Conservation (phyloP, 495 filamentous ascomycete species). For the Aspergillus olivimuriae region DNA sequence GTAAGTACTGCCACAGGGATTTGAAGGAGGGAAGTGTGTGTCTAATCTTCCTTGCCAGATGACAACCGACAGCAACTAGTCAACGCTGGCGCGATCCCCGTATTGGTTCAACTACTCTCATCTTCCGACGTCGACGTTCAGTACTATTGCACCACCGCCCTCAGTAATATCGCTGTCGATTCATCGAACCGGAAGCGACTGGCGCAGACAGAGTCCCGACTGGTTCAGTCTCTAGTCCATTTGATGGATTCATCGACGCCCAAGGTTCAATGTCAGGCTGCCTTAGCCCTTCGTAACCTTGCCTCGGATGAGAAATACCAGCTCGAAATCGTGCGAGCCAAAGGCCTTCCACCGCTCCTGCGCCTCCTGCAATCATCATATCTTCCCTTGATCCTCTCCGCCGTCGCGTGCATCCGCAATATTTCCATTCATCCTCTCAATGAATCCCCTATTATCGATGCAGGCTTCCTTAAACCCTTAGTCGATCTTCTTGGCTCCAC, state of each 20-base stretch:
- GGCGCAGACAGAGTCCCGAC: constrained; percentile 77
- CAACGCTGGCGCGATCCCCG: constrained; percentile 91
- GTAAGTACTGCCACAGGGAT: too few relatives aligned
- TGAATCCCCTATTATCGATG: constrained; percentile 98
- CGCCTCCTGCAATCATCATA: constrained; percentile 91
- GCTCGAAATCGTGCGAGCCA: constrained; percentile 87
- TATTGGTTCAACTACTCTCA: constrained; percentile 87
- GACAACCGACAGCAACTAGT: constrained; percentile 97
- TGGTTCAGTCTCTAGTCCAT: constrained; percentile 89
- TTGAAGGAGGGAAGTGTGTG: too few relatives aligned
- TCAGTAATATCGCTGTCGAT: constrained; percentile 98
- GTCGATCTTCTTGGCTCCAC: constrained; percentile 92
- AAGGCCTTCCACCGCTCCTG: constrained; percentile 76
- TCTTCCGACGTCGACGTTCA: constrained; percentile 94
- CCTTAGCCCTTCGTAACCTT: constrained; percentile 86
- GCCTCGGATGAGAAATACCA: constrained; percentile 99
- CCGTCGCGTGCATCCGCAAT: constrained; percentile 96
- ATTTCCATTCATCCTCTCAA: constrained; percentile 99
- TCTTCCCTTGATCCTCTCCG: constrained; percentile 90
- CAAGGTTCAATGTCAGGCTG: constrained; percentile 97
- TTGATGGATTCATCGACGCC: constrained; percentile 96
- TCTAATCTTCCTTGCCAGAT: constrained; percentile 45
- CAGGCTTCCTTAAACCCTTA: constrained; percentile 86
- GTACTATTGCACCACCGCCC: constrained; percentile 97
- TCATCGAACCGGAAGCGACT: constrained; percentile 82